Percentiles rank a stretch among this genome's conserved stretches.
These are phyloP conservation scores for Wallacemonas rigidus DNA, from an alignment of 208 protist genomes.

Conservation along the genomic window DNA sequence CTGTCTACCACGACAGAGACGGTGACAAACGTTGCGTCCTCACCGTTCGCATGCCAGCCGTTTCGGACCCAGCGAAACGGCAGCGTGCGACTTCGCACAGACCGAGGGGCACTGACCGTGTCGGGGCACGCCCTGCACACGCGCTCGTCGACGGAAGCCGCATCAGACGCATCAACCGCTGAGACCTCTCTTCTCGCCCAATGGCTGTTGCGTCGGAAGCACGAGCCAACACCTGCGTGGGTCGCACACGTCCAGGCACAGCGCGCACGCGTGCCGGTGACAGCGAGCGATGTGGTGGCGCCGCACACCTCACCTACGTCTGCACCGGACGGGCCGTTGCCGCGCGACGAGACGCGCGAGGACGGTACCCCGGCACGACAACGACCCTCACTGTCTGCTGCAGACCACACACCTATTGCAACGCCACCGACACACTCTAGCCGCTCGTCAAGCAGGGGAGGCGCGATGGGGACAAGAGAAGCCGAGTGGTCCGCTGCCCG, in stretches of 20 bases:
- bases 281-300: background rate
- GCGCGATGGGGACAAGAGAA: too few species aligned
- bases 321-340: too few species aligned
- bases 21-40: too few species aligned
- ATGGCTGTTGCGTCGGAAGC: background rate
- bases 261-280: background rate
- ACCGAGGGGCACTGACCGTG: background rate
- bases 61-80: background rate
- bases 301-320: too few species aligned
- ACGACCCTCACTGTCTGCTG: too few species aligned
- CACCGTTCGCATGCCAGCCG: background rate
- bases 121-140: background rate
- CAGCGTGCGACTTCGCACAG: background rate
- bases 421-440: too few species aligned
- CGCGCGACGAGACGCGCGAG: too few species aligned
- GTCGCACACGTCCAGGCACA: background rate
- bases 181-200: background rate
- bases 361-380: too few species aligned
- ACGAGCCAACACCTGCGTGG: background rate
- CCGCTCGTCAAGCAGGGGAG: too few species aligned
- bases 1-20: too few species aligned
- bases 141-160: background rate
- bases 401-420: too few species aligned
- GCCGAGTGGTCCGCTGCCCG: too few species aligned
- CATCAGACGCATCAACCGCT: background rate